Evolutionary conservation across 2,329 filamentous ascomycete genomes (phyloP).

Genomic region (Apiospora malaysiana): DNA sequence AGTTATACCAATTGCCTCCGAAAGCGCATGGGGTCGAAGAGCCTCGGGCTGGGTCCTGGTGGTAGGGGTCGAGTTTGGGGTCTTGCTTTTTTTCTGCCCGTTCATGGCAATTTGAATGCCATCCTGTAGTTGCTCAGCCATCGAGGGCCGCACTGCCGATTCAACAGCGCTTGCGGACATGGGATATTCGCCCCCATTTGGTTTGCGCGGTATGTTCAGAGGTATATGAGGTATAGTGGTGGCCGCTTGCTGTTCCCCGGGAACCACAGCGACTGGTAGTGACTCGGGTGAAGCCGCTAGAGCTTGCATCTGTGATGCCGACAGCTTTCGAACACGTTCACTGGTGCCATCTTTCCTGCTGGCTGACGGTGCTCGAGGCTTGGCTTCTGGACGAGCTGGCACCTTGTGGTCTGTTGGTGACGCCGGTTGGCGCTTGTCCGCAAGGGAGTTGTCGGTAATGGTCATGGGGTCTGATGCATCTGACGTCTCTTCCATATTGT

Average conservation of each 20-base stretch:
- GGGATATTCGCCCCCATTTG: constrained; percentile 43
- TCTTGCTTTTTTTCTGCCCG: constrained; percentile 31
- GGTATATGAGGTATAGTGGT: not conserved
- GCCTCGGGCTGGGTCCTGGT: constrained; percentile 19
- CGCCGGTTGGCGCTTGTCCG: not conserved
- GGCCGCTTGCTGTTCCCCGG: constrained; percentile 27
- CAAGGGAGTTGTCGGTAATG: not conserved
- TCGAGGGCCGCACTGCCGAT: constrained; percentile 37
- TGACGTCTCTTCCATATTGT: not conserved
- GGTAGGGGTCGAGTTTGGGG: constrained; percentile 32
- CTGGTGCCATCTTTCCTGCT: constrained; percentile 27
- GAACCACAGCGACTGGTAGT: constrained; percentile 57
- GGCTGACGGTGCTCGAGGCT: not conserved
- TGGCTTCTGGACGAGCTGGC: not conserved
- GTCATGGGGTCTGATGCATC: not conserved
- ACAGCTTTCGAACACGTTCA: constrained; percentile 59
- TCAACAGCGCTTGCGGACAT: constrained; percentile 46
- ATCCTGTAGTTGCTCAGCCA: constrained; percentile 41
- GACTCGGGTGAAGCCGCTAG: constrained; percentile 63
- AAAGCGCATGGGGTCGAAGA: constrained; percentile 20
- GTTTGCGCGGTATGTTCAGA: constrained; percentile 29
- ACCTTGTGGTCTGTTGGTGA: not conserved
- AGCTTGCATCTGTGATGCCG: constrained; percentile 63
- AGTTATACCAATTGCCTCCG: constrained; percentile 21
- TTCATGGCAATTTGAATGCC: constrained; percentile 29